Conservation (phyloP, 176 grass and related monocot species). For the Hordeum marinum region DNA sequence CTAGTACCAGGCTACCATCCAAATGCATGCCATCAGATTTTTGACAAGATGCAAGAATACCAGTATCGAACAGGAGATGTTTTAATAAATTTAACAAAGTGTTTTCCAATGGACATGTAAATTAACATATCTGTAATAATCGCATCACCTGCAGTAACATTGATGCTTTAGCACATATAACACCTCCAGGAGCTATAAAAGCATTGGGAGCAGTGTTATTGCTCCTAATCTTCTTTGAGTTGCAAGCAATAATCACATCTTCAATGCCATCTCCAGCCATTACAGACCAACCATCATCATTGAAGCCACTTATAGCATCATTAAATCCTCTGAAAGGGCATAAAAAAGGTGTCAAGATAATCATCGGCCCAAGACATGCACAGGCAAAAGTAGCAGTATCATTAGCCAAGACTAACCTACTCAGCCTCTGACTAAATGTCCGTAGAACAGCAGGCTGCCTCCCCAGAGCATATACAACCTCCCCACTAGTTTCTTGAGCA, state of each 20-base stretch:
- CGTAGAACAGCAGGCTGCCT: slow-evolving; percentile 86
- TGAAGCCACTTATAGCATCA: slow-evolving; percentile 92
- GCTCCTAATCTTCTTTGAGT: slow-evolving; percentile 65
- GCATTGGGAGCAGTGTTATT: slow-evolving; percentile 42
- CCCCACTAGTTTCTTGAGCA: slow-evolving; percentile 90
- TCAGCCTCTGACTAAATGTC: slow-evolving; percentile 89
- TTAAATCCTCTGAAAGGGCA: slow-evolving; percentile 82
- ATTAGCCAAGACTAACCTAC: slow-evolving; percentile 52
- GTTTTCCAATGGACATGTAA: background rate
- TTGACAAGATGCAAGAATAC: background rate
- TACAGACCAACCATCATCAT: slow-evolving; percentile 95
- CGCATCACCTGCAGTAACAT: slow-evolving; percentile 81
- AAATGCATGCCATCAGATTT: background rate
- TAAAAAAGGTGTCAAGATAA: slow-evolving; percentile 3
- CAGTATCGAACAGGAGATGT: background rate
- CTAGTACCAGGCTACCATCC: no score
- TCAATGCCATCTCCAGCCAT: slow-evolving; percentile 81
- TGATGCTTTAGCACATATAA: slow-evolving; percentile 96
- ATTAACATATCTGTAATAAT: slow-evolving; percentile 4
- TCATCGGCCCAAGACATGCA: background rate
- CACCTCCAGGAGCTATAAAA: slow-evolving; percentile 64
- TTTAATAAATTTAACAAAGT: background rate
- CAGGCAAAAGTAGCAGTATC: background rate
- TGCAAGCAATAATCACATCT: slow-evolving; percentile 80
- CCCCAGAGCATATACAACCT: slow-evolving; percentile 73